phyloP scores from a whole-genome alignment of 331 rosid genomes.

The Phaseolus coccineus region DNA sequence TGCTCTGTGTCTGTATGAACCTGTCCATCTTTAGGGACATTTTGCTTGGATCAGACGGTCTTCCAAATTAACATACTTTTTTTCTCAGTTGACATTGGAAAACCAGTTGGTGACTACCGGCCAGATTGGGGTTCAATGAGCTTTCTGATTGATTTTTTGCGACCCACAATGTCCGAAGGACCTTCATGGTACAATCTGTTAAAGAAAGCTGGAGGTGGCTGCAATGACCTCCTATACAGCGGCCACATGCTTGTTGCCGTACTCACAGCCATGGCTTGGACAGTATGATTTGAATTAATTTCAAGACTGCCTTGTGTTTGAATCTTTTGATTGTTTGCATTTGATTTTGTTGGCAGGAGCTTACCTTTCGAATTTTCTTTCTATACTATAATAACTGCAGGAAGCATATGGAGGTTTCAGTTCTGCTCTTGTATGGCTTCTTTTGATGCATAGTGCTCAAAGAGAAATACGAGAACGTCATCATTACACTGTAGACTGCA shows the following conservation, averaged over 20 bases:
- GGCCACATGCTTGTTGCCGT: constrained; percentile 98
- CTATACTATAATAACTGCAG: constrained; percentile 54
- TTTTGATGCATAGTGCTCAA: constrained; percentile 83
- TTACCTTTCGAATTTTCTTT: constrained; percentile 27
- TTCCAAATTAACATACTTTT: constrained; percentile 45
- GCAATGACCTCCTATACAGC: constrained; percentile 93
- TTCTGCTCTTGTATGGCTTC: constrained; percentile 86
- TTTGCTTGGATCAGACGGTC: constrained; percentile 37
- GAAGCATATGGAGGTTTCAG: constrained; percentile 94
- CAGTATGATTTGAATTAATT: constrained; percentile 59
- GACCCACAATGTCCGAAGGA: constrained; percentile 78
- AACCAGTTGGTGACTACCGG: constrained; percentile 53
- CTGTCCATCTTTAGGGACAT: not conserved
- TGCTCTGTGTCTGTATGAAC: constrained; percentile 34
- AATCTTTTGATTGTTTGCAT: constrained; percentile 18
- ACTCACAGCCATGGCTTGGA: constrained; percentile 99
- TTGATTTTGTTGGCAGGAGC: constrained; percentile 19
- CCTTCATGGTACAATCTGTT: constrained; percentile 81
- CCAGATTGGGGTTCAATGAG: constrained; percentile 91
- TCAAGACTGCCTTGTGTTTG: constrained; percentile 22
- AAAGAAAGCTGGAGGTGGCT: constrained; percentile 89
- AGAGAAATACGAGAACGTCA: constrained; percentile 93
- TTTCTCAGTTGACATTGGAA: constrained; percentile 70
- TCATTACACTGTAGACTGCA: constrained; percentile 81
- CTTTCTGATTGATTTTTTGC: constrained; percentile 77